Evolutionary conservation across 1,284 basidiomycete genomes (phyloP).

Genomic region (Waitea zeae): DNA sequence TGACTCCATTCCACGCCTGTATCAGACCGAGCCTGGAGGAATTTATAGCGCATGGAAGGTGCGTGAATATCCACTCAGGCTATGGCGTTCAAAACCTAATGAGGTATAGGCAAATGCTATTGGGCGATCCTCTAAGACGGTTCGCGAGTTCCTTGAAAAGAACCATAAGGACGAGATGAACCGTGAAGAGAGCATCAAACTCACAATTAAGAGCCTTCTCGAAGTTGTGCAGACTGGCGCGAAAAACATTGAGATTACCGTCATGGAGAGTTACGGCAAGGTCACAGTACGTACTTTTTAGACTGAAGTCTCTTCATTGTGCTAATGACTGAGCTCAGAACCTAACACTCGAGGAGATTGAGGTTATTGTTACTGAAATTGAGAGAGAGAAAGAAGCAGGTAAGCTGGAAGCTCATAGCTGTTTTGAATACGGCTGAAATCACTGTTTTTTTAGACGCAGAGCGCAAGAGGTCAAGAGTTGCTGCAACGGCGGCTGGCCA

Average conservation of each 20-base stretch:
- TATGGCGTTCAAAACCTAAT: neutral
- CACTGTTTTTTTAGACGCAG: conserved; percentile 43
- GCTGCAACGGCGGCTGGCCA: conserved; percentile 73
- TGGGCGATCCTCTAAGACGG: conserved; percentile 94
- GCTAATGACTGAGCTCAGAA: conserved; percentile 31
- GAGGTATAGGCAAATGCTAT: conserved; percentile 80
- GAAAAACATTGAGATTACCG: conserved; percentile 96
- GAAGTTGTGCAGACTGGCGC: conserved; percentile 99
- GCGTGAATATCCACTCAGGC: conserved; percentile 8
- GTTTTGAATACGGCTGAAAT: neutral
- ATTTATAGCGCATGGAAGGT: conserved; percentile 99
- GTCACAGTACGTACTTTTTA: conserved; percentile 48
- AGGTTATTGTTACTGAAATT: conserved; percentile 79
- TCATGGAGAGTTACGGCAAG: conserved; percentile 89
- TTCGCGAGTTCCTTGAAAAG: conserved; percentile 97
- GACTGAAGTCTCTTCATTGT: conserved; percentile 3
- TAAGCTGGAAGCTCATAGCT: no score
- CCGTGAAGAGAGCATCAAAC: conserved; percentile 83
- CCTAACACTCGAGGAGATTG: conserved; percentile 74
- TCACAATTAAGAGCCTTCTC: conserved; percentile 89
- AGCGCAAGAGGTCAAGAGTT: conserved; percentile 62
- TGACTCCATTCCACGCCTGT: conserved; percentile 77
- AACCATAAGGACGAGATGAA: conserved; percentile 88
- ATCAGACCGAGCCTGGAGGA: conserved; percentile 95
- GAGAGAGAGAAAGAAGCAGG: conserved; percentile 93